Base-by-base conservation (phyloP, 148 eudicot species). In the Selenicereus undatus region DNA sequence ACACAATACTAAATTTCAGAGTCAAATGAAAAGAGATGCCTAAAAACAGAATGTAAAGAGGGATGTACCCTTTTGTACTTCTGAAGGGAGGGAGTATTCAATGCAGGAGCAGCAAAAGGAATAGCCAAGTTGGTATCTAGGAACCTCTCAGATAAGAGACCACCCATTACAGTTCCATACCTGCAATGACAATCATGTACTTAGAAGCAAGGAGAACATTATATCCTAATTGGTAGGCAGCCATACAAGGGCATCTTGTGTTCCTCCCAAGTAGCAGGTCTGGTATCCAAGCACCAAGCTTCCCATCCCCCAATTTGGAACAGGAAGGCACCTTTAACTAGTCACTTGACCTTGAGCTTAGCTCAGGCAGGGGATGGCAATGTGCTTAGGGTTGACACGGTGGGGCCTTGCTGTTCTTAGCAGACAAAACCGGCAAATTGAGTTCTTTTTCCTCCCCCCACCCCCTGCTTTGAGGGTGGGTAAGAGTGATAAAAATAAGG, bases 151-250 rank as follows among this genome's bases (percentile, higher is more conserved):
- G 99, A 90, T 79, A 96, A 82, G 78, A 96, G 87, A 26, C 99
- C 99, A 17, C 99, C 99, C 99, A 96, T 93, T 80, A 96, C 97
- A 22, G 99, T 96, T 74, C 99, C 99, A 75, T 93, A 96, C 77
- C 99, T 96, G 94, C 85, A 86, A 16, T 77, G n/a, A 71, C 29
- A 65, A 65, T 56, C 52, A 77, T 26, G 24, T 29, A 45, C 3
- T 29, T 43, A 26, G 4, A 10, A 22, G 32, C 1, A 32, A 32
- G 32, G 36, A 36, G 27, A 43, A 45, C 50, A 45, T 22, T 52
- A 35, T 48, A 50, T 78, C 35, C 78, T 51, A 39, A 65, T 69
- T 60, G 39, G 36, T 42, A 35, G 26, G 73, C n/a, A 75, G 17
- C 6, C 32, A 71, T 65, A 9, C 30, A 65, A 65, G 24, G 0